A percentile compares a stretch with the other conserved stretches of the same genome.
These are phyloP conservation scores for Colletotrichum zoysiae DNA, from an alignment of 2,329 filamentous ascomycete genomes.

Conservation along the genomic window DNA sequence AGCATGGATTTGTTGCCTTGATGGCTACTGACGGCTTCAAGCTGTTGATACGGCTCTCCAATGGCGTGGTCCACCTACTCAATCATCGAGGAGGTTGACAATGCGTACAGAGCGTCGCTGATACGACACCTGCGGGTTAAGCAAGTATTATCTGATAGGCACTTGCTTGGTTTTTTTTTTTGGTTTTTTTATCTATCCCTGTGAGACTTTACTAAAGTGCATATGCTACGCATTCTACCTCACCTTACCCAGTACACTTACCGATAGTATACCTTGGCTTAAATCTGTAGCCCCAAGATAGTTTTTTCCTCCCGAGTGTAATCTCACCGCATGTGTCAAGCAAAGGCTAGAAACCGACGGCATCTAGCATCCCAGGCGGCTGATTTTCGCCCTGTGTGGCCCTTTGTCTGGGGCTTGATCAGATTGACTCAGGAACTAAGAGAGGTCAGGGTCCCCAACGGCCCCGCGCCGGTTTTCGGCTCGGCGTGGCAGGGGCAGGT, in stretches of 20 bases:
- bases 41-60: background rate
- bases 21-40: background rate
- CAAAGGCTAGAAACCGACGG: background rate
- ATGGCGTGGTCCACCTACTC: background rate
- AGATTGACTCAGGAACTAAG: background rate
- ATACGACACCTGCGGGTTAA: too few relatives aligned
- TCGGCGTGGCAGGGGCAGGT: slow-evolving; percentile 25
- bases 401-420: background rate
- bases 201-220: background rate
- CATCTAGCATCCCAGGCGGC: slow-evolving; percentile 2
- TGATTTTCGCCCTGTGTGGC: slow-evolving; percentile 5
- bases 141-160: background rate
- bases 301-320: background rate
- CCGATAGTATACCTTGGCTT: background rate
- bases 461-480: slow-evolving; percentile 40
- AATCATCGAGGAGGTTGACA: background rate
- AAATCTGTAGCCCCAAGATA: background rate
- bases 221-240: background rate
- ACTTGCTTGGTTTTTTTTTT: background rate
- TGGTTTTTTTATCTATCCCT: too few relatives aligned
- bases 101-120: background rate
- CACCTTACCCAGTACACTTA: slow-evolving; percentile 13
- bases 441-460: background rate
- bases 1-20: background rate
- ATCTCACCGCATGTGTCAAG: background rate